phyloP scores from a whole-genome alignment of 352 stramenopile genomes.

The Thalassiosira mediterranea region DNA sequence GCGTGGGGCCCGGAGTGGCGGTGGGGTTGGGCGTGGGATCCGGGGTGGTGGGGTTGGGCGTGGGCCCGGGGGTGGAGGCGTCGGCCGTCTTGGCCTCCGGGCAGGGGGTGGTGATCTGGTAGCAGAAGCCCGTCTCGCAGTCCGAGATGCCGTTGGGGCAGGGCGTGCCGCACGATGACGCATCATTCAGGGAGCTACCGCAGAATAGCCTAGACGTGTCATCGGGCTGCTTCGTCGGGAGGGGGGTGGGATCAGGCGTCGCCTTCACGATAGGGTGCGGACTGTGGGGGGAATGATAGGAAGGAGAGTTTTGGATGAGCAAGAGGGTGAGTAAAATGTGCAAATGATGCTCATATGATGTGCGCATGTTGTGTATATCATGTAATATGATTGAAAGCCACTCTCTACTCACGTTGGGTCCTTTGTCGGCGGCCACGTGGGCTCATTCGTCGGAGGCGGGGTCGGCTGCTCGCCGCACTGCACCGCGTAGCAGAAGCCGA shows the following conservation, averaged over 20 bases:
- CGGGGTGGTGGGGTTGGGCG: background rate
- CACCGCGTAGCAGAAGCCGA: constrained; percentile 42
- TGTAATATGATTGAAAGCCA: too few species aligned
- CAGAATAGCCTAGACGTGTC: background rate
- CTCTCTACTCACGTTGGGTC: constrained; percentile 9
- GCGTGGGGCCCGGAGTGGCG: background rate
- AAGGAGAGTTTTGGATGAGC: too few species aligned
- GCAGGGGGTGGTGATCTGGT: background rate
- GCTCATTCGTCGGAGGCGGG: constrained; percentile 4
- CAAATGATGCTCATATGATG: too few species aligned
- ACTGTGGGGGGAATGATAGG: background rate
- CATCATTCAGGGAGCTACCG: background rate
- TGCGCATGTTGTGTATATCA: too few species aligned
- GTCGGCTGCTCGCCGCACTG: background rate
- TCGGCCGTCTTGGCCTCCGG: background rate
- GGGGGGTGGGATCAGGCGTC: background rate
- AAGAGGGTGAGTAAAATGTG: too few species aligned
- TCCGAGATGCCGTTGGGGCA: constrained; percentile 48
- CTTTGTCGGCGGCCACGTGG: constrained; percentile 13
- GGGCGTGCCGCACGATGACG: constrained; percentile 25
- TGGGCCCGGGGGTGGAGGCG: constrained; percentile 7
- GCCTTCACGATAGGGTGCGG: background rate
- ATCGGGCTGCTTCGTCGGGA: background rate
- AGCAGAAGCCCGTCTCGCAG: constrained; percentile 23
- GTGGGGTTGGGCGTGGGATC: background rate